Evolutionary conservation across 2,329 filamentous ascomycete genomes (phyloP), one percentile per base, ranked within the genome.

Genomic region (Colletotrichum scovillei): DNA sequence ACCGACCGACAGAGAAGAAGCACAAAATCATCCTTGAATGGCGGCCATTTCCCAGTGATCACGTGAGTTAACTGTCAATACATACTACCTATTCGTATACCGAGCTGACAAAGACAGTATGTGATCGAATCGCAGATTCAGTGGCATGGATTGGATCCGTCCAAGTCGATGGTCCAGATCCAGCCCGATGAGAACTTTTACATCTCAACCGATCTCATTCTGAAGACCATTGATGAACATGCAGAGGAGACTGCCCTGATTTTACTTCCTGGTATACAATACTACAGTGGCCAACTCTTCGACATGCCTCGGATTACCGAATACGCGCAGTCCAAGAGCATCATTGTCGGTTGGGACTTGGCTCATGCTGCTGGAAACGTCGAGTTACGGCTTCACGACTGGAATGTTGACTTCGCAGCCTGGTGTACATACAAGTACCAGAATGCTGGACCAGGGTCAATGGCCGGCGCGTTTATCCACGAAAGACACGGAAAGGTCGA

Each of bases 361-460:
- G 93, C 93, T 0, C 93, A 95, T 80, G 92, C 93, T 0, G 92
- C 88, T 19, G 94, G 93, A 28, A 96, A 96, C 78, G 92, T 95
- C 1, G 89, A 91, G 19, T 80, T 95, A 32, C 81, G 86, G 60
- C 85, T 96, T 30, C 93, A 95, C 80, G 92, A 94, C 74, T 95
- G 93, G 93, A 88, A 92, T 74, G 93, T 95, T 35, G 94, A 95
- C 80, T 95, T 95, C 78, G 93, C 94, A 8, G 92, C 88, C 14
- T 96, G 94, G 94, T 96, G 94, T 81, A 94, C 90, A 52, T 96
- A 95, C 85, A 96, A 96, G 82, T 96, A 95, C 82, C 86, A 95
- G 77, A 95, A 95, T 78, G 90, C 90, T 42, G 93, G 94, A 0
- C 93, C 94, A 0, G 94, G 94, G 3, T 87, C 90, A 4, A 95